Evolutionary conservation across 2,329 filamentous ascomycete genomes (phyloP).

Genomic region (Periconia sp.): DNA sequence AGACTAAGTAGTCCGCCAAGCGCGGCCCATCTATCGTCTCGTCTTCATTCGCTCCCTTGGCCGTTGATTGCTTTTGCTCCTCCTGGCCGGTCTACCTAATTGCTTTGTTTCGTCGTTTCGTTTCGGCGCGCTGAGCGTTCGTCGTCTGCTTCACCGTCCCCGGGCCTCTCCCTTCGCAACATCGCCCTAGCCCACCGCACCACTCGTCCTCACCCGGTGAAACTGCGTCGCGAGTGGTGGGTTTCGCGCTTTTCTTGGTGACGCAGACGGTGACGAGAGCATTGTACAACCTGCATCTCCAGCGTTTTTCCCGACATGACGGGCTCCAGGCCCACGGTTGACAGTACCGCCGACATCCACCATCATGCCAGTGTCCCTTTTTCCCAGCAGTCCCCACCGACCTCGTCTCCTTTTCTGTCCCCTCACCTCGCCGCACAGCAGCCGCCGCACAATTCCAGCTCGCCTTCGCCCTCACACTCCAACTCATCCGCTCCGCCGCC

Average conservation of each 20-base stretch:
- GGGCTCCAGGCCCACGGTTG: slow-evolving; percentile 28
- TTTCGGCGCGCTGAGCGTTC: neutral
- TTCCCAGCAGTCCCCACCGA: neutral
- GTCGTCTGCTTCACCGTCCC: neutral
- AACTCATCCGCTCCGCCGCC: slow-evolving; percentile 32
- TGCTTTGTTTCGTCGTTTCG: too few species aligned
- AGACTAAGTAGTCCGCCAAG: neutral
- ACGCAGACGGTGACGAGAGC: neutral
- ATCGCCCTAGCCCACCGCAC: neutral
- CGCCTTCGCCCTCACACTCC: slow-evolving; percentile 3
- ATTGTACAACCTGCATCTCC: neutral
- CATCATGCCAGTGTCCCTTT: neutral
- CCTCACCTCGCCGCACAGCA: slow-evolving; percentile 19
- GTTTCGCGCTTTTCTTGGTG: neutral
- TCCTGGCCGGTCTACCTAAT: too few species aligned
- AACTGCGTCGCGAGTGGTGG: neutral
- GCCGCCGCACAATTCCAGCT: slow-evolving; percentile 1
- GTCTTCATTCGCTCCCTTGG: too few species aligned
- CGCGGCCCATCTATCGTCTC: too few species aligned
- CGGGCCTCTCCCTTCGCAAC: neutral
- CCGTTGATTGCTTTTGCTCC: too few species aligned
- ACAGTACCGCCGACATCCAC: slow-evolving; percentile 9
- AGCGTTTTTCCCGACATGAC: slow-evolving; percentile 26
- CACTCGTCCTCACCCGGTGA: neutral
- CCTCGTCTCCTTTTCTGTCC: slow-evolving; percentile 7